Conservation (phyloP, 495 filamentous ascomycete genomes). For the Penicillium simplicissimum region DNA sequence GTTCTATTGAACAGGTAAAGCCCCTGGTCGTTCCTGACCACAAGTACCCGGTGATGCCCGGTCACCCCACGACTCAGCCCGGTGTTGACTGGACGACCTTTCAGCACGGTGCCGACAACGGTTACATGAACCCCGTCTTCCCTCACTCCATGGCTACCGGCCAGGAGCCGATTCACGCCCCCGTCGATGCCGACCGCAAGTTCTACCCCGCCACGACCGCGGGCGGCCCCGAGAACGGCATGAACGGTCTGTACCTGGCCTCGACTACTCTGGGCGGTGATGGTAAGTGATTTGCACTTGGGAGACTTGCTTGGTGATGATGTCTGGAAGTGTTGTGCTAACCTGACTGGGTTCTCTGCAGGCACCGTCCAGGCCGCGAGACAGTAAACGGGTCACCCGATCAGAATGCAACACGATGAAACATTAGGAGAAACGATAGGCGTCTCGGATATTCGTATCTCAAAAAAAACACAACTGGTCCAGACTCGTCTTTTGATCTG, state of each 20-base stretch:
- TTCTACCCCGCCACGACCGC: slow-evolving; percentile 47
- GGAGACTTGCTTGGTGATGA: background rate
- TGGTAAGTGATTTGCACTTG: slow-evolving; percentile 33
- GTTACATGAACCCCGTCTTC: slow-evolving; percentile 61
- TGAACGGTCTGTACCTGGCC: slow-evolving; percentile 51
- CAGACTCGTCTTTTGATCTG: background rate
- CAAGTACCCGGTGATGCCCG: slow-evolving; percentile 48
- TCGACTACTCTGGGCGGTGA: slow-evolving; percentile 50
- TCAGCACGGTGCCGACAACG: slow-evolving; percentile 64
- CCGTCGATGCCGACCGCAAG: slow-evolving; percentile 49
- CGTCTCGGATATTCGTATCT: background rate
- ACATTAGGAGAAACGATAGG: slow-evolving; percentile 15
- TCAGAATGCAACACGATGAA: slow-evolving; percentile 20
- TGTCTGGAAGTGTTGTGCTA: slow-evolving; percentile 2
- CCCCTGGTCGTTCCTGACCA: slow-evolving; percentile 44
- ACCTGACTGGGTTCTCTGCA: slow-evolving; percentile 11
- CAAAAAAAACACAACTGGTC: background rate
- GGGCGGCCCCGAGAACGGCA: slow-evolving; percentile 44
- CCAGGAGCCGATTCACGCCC: slow-evolving; percentile 48
- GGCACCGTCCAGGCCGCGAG: slow-evolving; percentile 49
- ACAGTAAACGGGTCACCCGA: slow-evolving; percentile 36
- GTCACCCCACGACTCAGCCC: slow-evolving; percentile 42
- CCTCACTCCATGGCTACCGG: slow-evolving; percentile 53
- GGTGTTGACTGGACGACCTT: slow-evolving; percentile 73
- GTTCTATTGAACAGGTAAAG: slow-evolving; percentile 53